phyloP scores from a whole-genome alignment of 257 asterid genomes.

The Solanum medicagineum region DNA sequence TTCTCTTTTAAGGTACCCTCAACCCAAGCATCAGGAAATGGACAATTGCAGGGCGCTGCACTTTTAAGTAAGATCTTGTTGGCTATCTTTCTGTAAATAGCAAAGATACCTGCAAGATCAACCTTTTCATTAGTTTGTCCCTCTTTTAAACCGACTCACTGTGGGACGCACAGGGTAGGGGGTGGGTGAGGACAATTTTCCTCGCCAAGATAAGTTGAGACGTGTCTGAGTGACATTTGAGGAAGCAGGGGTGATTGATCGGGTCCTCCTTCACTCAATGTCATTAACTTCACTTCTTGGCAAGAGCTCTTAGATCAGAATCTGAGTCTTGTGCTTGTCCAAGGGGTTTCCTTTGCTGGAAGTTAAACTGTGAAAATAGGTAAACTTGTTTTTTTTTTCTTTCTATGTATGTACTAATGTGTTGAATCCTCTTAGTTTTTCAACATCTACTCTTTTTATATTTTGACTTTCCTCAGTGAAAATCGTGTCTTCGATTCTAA shows the following conservation, averaged over 20 bases:
- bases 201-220: background rate
- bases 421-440: background rate
- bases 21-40: background rate
- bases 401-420: background rate
- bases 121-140: background rate
- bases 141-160: background rate
- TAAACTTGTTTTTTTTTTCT: background rate
- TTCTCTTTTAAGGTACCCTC: background rate
- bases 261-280: background rate
- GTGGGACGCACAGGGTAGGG: background rate
- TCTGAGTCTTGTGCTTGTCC: background rate
- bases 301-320: background rate
- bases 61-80: background rate
- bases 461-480: background rate
- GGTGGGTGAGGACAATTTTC: background rate
- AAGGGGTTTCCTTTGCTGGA: background rate
- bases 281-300: background rate
- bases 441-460: background rate
- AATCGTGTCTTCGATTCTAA: background rate
- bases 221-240: background rate
- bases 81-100: background rate
- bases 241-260: background rate
- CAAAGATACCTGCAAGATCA: background rate
- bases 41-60: background rate
- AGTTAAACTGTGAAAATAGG: background rate